A percentile compares a stretch with the other conserved stretches of the same genome.
These are phyloP conservation scores for Alloteropsis semialata DNA, from an alignment of 176 grass and related monocot genomes.

Conservation along the genomic window DNA sequence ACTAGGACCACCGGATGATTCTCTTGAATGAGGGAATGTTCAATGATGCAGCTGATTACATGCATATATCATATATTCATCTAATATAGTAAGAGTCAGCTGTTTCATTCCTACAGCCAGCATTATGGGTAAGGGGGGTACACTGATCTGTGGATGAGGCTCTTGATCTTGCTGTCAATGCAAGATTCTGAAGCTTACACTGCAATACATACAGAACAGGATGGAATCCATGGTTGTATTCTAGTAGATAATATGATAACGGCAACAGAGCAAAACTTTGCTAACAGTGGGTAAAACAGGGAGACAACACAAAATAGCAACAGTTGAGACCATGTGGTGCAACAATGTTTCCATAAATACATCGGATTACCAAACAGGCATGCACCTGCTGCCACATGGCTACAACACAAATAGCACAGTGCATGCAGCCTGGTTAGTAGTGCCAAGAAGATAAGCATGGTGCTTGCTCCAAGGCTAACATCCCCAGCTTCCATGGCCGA, in stretches of 20 bases:
- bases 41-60: background rate
- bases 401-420: background rate
- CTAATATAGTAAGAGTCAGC: background rate
- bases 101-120: background rate
- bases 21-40: background rate
- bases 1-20: background rate
- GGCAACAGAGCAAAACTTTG: background rate
- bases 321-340: background rate
- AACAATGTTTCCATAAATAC: background rate
- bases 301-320: background rate
- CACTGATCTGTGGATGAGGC: background rate
- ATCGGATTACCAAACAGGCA: background rate
- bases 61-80: background rate
- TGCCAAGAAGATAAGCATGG: background rate
- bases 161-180: background rate
- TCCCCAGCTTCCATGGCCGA: no score
- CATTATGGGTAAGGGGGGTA: background rate
- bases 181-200: background rate
- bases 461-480: background rate
- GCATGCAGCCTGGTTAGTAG: background rate
- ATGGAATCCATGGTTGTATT: background rate
- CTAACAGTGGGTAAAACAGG: background rate
- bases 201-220: background rate
- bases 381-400: background rate
- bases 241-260: background rate